Evolutionary conservation across 1,284 basidiomycete species (phyloP).

Genomic region (Peniophora sp.): DNA sequence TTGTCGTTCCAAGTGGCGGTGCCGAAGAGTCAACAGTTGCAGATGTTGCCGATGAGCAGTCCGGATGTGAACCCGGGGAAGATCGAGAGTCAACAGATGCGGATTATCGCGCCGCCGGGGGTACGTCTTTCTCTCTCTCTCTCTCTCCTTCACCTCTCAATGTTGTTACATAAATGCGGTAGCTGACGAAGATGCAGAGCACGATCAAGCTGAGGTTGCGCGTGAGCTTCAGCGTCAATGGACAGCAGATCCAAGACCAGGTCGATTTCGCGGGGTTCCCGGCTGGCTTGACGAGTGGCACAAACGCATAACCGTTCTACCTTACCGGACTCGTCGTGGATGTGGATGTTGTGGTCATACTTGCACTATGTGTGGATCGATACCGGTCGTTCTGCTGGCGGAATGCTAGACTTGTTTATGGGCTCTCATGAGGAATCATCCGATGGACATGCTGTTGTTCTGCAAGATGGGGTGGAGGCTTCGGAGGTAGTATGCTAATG

Average conservation of each 20-base stretch:
- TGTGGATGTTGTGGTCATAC: constrained; percentile 17
- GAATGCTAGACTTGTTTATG: not conserved
- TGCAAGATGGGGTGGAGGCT: no score
- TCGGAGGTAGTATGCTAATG: no score
- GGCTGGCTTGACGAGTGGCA: constrained; percentile 57
- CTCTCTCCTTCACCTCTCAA: no score
- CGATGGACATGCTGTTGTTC: no score
- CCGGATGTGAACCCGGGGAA: constrained; percentile 70
- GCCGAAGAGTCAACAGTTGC: constrained; percentile 96
- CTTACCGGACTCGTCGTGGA: no score
- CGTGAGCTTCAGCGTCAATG: constrained; percentile 68
- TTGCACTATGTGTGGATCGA: not conserved
- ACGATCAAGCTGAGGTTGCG: constrained; percentile 81
- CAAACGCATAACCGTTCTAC: not conserved
- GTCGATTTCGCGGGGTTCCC: constrained; percentile 93
- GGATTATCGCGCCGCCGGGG: constrained; percentile 81
- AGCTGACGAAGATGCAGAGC: constrained; percentile 39
- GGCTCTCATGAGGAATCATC: not conserved
- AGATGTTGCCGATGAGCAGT: constrained; percentile 97
- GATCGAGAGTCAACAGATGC: constrained; percentile 92
- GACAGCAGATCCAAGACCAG: constrained; percentile 81
- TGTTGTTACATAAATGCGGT: no score
- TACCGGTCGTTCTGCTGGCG: no score
- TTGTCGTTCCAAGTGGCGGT: constrained; percentile 98
- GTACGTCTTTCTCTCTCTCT: constrained; percentile 45